Percentiles rank a stretch among this genome's conserved stretches.
Evolutionary conservation across 345 rosid species (phyloP).

Genomic region (Schrenkiella parvula): DNA sequence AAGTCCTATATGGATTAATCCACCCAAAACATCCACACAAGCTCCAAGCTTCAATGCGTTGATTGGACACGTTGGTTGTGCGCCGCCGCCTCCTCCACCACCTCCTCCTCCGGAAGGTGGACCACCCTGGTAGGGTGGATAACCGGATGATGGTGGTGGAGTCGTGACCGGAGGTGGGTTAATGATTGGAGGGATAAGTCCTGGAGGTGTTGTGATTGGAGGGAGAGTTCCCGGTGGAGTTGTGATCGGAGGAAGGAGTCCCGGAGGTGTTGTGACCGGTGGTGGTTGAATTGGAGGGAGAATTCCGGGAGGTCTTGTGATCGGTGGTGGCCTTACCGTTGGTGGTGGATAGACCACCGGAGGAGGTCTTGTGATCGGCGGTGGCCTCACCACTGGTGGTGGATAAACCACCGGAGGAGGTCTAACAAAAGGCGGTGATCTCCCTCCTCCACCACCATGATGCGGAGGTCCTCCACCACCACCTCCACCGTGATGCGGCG

Average conservation of each 20-base stretch:
- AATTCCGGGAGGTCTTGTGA: conserved; percentile 29
- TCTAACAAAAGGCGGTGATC: conserved; percentile 37
- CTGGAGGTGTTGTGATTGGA: conserved; percentile 26
- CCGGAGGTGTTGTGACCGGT: conserved; percentile 36
- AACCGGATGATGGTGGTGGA: conserved; percentile 49
- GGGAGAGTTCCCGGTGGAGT: conserved; percentile 4
- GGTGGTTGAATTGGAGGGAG: conserved; percentile 41
- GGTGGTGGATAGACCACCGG: conserved; percentile 46
- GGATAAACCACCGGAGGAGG: conserved; percentile 43
- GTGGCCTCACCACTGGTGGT: conserved; percentile 39
- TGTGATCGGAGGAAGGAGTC: conserved; percentile 35
- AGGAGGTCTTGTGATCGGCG: conserved; percentile 27
- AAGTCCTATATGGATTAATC: conserved; percentile 65
- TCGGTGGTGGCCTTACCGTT: conserved; percentile 34
- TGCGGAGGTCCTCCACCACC: conserved; percentile 14
- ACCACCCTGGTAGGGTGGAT: conserved; percentile 43
- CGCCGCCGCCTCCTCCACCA: conserved; percentile 43
- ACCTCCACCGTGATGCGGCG: conserved; percentile 23
- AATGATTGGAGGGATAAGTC: conserved; percentile 39
- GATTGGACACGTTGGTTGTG: conserved; percentile 53
- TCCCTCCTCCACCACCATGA: conserved; percentile 30
- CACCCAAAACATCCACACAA: conserved; percentile 65
- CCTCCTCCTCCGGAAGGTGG: conserved; percentile 45
- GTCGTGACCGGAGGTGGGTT: conserved; percentile 36
- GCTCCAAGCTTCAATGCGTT: conserved; percentile 64